phyloP scores from a whole-genome alignment of 192 early-diverging fungal species.

The Linnemannia elongata region DNA sequence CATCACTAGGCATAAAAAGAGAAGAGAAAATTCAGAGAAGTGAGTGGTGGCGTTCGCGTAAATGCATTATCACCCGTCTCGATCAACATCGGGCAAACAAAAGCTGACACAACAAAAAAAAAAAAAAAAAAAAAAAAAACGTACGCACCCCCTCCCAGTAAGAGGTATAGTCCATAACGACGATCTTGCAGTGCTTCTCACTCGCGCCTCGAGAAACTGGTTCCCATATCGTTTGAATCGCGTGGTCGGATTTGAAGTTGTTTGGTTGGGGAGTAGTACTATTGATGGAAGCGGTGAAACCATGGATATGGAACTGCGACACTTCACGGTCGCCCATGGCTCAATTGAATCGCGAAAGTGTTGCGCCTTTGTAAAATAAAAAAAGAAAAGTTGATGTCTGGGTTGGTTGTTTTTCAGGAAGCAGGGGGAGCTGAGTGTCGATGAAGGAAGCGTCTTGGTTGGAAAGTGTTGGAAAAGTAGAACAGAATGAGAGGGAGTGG shows the following conservation, averaged over 20 bases:
- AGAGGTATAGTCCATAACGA: constrained; percentile 40
- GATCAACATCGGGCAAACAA: not conserved
- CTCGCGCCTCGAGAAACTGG: not conserved
- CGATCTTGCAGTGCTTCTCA: constrained; percentile 30
- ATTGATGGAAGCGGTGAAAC: not conserved
- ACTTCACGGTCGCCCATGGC: constrained; percentile 4
- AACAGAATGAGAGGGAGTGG: not conserved
- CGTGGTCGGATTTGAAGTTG: constrained; percentile 31
- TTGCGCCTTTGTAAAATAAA: too few relatives aligned
- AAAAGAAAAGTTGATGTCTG: too few relatives aligned
- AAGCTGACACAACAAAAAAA: not conserved
- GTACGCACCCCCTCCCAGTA: constrained; percentile 50
- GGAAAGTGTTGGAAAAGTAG: not conserved
- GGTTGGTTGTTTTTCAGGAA: too few relatives aligned
- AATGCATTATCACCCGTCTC: not conserved
- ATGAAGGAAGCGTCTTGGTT: too few relatives aligned
- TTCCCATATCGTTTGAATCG: constrained; percentile 51
- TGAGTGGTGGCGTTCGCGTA: not conserved
- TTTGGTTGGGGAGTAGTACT: not conserved
- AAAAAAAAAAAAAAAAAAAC: not conserved
- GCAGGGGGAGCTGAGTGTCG: too few relatives aligned
- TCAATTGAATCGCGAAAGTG: too few relatives aligned
- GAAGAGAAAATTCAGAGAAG: not conserved
- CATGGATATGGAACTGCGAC: constrained; percentile 43
- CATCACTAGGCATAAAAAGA: constrained; percentile 19